Conservation (phyloP, 2,329 filamentous ascomycete species). For the Ophiostoma populinum region DNA sequence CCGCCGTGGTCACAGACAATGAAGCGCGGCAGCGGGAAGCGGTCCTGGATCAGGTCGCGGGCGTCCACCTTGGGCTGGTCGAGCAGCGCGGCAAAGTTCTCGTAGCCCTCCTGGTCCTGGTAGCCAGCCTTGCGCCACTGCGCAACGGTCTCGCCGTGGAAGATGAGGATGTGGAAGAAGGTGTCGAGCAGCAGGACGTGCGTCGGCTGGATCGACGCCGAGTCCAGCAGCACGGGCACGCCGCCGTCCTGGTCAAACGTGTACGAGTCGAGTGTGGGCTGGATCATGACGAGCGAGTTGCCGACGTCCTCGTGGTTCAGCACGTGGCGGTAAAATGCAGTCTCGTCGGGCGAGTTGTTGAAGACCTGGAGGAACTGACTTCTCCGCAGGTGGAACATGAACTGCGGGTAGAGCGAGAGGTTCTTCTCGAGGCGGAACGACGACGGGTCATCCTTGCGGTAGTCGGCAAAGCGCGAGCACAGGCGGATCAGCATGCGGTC, state of each 20-base stretch:
- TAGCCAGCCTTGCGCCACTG: slow-evolving; percentile 98
- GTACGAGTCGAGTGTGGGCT: slow-evolving; percentile 92
- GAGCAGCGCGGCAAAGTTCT: slow-evolving; percentile 78
- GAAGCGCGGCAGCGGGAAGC: slow-evolving; percentile 95
- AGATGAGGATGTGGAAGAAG: slow-evolving; percentile 99
- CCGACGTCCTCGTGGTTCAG: slow-evolving; percentile 93
- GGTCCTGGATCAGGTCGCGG: slow-evolving; percentile 87
- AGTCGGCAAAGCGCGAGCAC: slow-evolving; percentile 93
- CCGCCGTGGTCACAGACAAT: slow-evolving; percentile 98
- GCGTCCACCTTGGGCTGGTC: slow-evolving; percentile 95
- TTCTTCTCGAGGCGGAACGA: slow-evolving; percentile 97
- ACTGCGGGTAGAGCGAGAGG: slow-evolving; percentile 95
- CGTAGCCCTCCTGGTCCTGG: slow-evolving; percentile 94
- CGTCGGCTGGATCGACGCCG: slow-evolving; percentile 84
- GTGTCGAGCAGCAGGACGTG: slow-evolving; percentile 91
- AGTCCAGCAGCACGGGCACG: slow-evolving; percentile 86
- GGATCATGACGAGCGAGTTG: slow-evolving; percentile 97
- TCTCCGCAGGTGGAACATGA: slow-evolving; percentile 97
- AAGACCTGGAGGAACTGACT: slow-evolving; percentile 98
- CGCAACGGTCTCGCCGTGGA: slow-evolving; percentile 94
- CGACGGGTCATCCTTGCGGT: slow-evolving; percentile 92
- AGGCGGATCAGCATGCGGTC: slow-evolving; percentile 95
- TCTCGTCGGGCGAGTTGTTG: slow-evolving; percentile 98
- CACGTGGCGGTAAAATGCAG: slow-evolving; percentile 95
- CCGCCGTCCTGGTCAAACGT: slow-evolving; percentile 91